These are phyloP conservation scores for Leccinum broughii DNA, from an alignment of 768 basidiomycete species.

Conservation along the genomic window DNA sequence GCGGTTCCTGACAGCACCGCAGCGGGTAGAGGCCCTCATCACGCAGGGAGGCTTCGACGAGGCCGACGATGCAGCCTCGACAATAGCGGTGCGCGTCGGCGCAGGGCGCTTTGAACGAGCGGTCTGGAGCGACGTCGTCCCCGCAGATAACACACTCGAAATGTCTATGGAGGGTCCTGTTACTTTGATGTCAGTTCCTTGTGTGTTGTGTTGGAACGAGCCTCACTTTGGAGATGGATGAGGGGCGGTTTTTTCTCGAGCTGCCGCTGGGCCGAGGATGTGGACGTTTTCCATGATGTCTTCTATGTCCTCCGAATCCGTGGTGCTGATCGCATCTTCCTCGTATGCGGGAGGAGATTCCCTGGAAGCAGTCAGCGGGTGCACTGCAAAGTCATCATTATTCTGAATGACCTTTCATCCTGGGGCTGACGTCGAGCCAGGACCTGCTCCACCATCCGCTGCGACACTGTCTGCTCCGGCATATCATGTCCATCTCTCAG, in stretches of 20 bases:
- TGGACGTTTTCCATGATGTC: slow-evolving; percentile 4
- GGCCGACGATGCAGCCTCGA: slow-evolving; percentile 40
- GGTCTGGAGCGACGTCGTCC: slow-evolving; percentile 30
- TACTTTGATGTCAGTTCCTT: slow-evolving; percentile 4
- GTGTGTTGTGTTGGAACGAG: not conserved
- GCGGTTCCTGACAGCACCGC: slow-evolving; percentile 57
- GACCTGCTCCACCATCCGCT: slow-evolving; percentile 12
- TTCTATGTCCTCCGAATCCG: not conserved
- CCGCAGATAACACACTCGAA: slow-evolving; percentile 42
- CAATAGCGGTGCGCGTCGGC: slow-evolving; percentile 44
- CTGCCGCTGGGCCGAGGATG: not conserved
- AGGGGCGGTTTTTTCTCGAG: not conserved
- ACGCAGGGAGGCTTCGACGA: slow-evolving; percentile 41
- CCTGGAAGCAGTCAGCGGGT: slow-evolving; percentile 12
- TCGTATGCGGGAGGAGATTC: not conserved
- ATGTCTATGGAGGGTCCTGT: not conserved
- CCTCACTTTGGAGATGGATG: slow-evolving; percentile 5
- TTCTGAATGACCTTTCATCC: slow-evolving; percentile 5
- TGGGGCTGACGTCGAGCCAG: not conserved
- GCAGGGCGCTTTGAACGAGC: slow-evolving; percentile 43
- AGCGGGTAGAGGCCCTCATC: slow-evolving; percentile 57
- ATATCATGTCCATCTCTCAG: slow-evolving; percentile 31
- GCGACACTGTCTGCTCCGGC: slow-evolving; percentile 19
- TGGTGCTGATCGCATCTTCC: not conserved
- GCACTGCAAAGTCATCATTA: not conserved